These are phyloP conservation scores for Rhizodiscina lignyota DNA, from an alignment of 495 filamentous ascomycete genomes.

Conservation along the genomic window DNA sequence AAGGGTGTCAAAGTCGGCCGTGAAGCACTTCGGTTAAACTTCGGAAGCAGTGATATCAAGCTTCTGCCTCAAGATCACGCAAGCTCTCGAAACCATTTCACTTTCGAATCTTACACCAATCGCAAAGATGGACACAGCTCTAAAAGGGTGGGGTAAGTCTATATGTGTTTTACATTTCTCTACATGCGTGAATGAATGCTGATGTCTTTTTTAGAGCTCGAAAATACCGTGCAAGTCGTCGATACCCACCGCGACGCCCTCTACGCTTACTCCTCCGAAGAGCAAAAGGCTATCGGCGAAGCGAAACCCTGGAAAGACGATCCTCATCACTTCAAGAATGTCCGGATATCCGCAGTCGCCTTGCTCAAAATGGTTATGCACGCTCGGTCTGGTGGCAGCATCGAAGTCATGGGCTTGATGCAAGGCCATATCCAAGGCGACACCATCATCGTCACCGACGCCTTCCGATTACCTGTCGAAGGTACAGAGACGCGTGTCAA, in stretches of 20 bases:
- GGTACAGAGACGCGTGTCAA: conserved; percentile 97
- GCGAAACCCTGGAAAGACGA: conserved; percentile 68
- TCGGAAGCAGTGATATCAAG: too few relatives aligned
- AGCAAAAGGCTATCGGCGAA: conserved; percentile 41
- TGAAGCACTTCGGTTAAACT: too few relatives aligned
- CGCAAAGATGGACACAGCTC: too few relatives aligned
- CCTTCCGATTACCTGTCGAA: conserved; percentile 87
- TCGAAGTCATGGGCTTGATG: conserved; percentile 98
- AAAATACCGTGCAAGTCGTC: too few relatives aligned
- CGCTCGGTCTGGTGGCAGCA: conserved; percentile 73
- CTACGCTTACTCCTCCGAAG: conserved; percentile 56
- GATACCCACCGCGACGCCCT: conserved; percentile 91
- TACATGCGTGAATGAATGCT: too few relatives aligned
- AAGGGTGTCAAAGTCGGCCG: too few relatives aligned
- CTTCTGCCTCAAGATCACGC: too few relatives aligned
- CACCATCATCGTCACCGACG: conserved; percentile 86
- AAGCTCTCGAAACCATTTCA: too few relatives aligned
- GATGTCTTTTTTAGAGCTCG: too few relatives aligned
- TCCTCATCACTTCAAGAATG: conserved; percentile 77
- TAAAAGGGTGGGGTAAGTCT: too few relatives aligned
- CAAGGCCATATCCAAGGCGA: conserved; percentile 76
- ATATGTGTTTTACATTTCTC: too few relatives aligned
- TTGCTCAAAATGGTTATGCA: conserved; percentile 99
- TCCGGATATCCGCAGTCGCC: conserved; percentile 85
- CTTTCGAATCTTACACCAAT: too few relatives aligned